Conservation (phyloP, 331 rosid species). For the Stylosanthes scabra region DNA sequence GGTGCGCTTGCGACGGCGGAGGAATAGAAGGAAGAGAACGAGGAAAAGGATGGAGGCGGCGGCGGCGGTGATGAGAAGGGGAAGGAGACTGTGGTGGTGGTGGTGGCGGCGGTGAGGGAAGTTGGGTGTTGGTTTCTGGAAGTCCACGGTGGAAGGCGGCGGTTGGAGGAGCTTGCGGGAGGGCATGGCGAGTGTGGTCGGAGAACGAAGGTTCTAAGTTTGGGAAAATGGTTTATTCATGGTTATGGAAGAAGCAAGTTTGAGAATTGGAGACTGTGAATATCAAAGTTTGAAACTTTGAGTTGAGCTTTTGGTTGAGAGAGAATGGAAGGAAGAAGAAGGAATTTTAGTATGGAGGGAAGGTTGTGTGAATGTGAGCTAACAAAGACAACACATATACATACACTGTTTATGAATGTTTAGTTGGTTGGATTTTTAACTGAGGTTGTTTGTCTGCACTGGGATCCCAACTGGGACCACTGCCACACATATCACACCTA, state of each 20-base stretch:
- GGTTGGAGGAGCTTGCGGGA: constrained; percentile 35
- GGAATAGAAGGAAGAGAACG: constrained; percentile 55
- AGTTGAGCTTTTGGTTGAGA: constrained; percentile 3
- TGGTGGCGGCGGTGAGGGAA: constrained; percentile 31
- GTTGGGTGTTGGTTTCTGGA: neutral
- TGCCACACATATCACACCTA: neutral
- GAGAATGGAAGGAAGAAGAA: neutral
- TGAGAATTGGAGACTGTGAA: neutral
- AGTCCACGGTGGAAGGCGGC: constrained; percentile 30
- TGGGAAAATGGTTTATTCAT: constrained; percentile 24
- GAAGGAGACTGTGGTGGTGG: constrained; percentile 24
- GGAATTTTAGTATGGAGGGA: neutral
- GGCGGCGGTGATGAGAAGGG: constrained; percentile 50
- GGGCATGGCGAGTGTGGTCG: too few relatives aligned
- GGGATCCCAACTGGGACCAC: neutral
- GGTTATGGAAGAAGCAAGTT: neutral
- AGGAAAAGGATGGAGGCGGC: constrained; percentile 53
- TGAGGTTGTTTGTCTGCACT: constrained; percentile 10
- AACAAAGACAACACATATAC: too few relatives aligned
- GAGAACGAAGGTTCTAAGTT: neutral
- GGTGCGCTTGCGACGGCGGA: constrained; percentile 66
- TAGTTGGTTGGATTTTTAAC: constrained; percentile 26
- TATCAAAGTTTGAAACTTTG: constrained; percentile 2
- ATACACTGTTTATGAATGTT: constrained; percentile 4
- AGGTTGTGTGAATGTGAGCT: neutral